Conservation (phyloP, 108 stramenopile species). For the Chaetoceros tenuissimus region DNA sequence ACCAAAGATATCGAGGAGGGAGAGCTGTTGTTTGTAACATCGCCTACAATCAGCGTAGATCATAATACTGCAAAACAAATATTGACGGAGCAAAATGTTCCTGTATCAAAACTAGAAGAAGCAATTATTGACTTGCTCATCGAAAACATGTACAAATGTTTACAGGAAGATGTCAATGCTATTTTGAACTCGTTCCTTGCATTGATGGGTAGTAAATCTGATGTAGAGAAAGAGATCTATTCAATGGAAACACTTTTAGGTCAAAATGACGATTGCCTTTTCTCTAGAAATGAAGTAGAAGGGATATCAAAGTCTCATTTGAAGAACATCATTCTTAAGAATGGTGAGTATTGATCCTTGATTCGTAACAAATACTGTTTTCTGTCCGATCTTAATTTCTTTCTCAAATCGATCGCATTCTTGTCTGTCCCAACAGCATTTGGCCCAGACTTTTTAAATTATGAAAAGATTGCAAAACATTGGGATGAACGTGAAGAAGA, state of each 20-base stretch:
- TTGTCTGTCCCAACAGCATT: slow-evolving; percentile 37
- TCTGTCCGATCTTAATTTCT: too few species aligned
- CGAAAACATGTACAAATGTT: slow-evolving; percentile 30
- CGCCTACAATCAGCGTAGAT: slow-evolving; percentile 34
- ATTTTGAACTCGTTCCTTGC: not conserved
- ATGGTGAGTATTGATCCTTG: too few species aligned
- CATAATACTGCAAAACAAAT: slow-evolving; percentile 17
- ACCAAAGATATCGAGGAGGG: slow-evolving; percentile 49
- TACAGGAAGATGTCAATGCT: not conserved
- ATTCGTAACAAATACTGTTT: too few species aligned
- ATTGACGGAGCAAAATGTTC: not conserved
- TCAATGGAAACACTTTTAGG: too few species aligned
- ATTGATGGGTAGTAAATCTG: not conserved
- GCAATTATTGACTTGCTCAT: slow-evolving; percentile 39
- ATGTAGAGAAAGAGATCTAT: too few species aligned
- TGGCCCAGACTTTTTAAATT: slow-evolving; percentile 71
- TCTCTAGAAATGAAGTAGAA: too few species aligned
- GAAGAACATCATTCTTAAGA: too few species aligned
- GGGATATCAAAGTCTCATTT: too few species aligned
- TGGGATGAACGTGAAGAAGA: slow-evolving; percentile 10
- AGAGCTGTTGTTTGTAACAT: slow-evolving; percentile 60
- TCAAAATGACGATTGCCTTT: too few species aligned
- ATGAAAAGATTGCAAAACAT: slow-evolving; percentile 26
- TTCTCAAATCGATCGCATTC: too few species aligned
- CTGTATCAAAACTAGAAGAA: slow-evolving; percentile 27